Base-by-base conservation (phyloP, 2,329 filamentous ascomycete species). In the Xylariales sp. region DNA sequence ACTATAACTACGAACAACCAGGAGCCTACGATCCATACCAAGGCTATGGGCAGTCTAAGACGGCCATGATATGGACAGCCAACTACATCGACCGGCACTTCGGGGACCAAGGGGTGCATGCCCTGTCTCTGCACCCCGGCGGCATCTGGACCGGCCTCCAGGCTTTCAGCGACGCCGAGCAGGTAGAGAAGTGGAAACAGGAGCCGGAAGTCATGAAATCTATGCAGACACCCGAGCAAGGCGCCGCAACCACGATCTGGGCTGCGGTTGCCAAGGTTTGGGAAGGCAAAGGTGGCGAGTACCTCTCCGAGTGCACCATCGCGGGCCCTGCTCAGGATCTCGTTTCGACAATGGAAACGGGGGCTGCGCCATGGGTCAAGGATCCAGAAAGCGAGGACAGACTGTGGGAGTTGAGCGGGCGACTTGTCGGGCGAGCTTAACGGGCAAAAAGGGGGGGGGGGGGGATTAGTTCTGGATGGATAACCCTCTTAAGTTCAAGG, bases 31-130 rank as follows among this genome's bases (percentile, higher is more conserved):
- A 61, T 3, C 58, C 58, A 0, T 59, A 51, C 40, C 25, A 38
- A 1, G 58, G 66, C 1, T 78, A 78, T 41, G 65, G 59, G 0
- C 65, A 73, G 44, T 57, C 61, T 33, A 79, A 78, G 46, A 62
- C 63, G 0, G 72, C 74, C 12, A 73, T 70, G 40, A 62, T 76
- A 15, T 36, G 33, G 33, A n/a, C n/a, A 11, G 20, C 33, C 7
- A 36, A 36, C 33, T 5, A 36, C 12, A 3, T 36, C 13, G 33
- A 36, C 5, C 20, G 33, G 5, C 20, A 5, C 11, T 36, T 15
- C 15, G 23, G 21, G 12, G 12, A 12, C 5, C 13, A 23, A 27
- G 33, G 33, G 11, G 5, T 36, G 6, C 33, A 27, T 18, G 20
- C 33, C 5, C 20, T 27, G 10, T 27, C 19, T 10, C 13, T 76